These are phyloP conservation scores for Pholiota adiposa DNA, from an alignment of 1,284 basidiomycete genomes.

Conservation along the genomic window DNA sequence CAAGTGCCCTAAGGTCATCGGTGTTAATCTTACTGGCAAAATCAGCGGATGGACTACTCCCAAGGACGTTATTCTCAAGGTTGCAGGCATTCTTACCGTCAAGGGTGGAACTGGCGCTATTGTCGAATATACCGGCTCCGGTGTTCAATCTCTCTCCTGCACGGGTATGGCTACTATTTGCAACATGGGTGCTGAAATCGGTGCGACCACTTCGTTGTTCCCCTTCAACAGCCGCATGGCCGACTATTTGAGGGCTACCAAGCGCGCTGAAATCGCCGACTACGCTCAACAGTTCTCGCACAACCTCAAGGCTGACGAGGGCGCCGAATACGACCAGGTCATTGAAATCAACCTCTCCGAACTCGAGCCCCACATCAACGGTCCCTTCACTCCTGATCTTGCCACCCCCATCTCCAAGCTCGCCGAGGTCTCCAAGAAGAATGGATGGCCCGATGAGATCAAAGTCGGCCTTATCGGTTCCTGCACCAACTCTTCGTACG, in stretches of 20 bases:
- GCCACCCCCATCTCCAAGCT: slow-evolving; percentile 98
- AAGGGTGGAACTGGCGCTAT: slow-evolving; percentile 98
- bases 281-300: slow-evolving; percentile 91
- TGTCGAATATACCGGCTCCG: slow-evolving; percentile 92
- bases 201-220: slow-evolving; percentile 98
- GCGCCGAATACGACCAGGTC: slow-evolving; percentile 92
- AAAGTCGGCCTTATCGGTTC: slow-evolving; percentile 98
- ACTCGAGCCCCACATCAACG: slow-evolving; percentile 99
- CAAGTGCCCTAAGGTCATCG: slow-evolving; percentile 98
- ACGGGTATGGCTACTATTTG: slow-evolving; percentile 99
- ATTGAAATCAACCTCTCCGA: slow-evolving; percentile 96
- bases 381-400: slow-evolving; percentile 96
- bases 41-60: slow-evolving; percentile 97
- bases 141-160: slow-evolving; percentile 95
- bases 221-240: slow-evolving; percentile 97
- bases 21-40: slow-evolving; percentile 96
- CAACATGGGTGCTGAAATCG: slow-evolving; percentile 99
- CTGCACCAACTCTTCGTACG: slow-evolving; percentile 99
- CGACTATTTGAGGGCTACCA: slow-evolving; percentile 93
- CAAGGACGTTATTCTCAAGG: slow-evolving; percentile 98
- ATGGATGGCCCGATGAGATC: slow-evolving; percentile 96
- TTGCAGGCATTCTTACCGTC: slow-evolving; percentile 96
- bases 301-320: slow-evolving; percentile 91
- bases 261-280: slow-evolving; percentile 85
- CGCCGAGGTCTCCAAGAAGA: slow-evolving; percentile 90